Conservation (phyloP, 257 asterid species). For the Primulina huaijiensis region DNA sequence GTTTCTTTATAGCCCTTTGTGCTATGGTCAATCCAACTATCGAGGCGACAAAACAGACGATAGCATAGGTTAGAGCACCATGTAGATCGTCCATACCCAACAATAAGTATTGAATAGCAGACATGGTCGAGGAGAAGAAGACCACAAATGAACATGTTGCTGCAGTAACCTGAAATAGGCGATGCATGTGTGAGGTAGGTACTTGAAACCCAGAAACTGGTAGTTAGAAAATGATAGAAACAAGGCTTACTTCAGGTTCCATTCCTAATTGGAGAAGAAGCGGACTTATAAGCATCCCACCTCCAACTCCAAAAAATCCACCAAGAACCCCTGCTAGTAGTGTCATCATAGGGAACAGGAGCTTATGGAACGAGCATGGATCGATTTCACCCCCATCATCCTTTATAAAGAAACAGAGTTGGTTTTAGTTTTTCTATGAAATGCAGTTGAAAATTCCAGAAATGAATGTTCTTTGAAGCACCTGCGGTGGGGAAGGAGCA, state of each 20-base stretch:
- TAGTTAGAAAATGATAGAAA: not conserved
- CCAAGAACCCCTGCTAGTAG: slow-evolving; percentile 78
- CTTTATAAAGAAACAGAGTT: slow-evolving; percentile 30
- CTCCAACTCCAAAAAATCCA: slow-evolving; percentile 89
- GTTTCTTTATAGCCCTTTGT: slow-evolving; percentile 53
- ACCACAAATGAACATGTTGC: slow-evolving; percentile 93
- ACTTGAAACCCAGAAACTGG: not conserved
- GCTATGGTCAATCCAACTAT: slow-evolving; percentile 54
- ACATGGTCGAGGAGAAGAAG: slow-evolving; percentile 87
- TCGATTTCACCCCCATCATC: slow-evolving; percentile 32
- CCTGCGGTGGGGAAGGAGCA: slow-evolving; percentile 41
- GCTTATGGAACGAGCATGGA: slow-evolving; percentile 19
- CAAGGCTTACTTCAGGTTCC: slow-evolving; percentile 60
- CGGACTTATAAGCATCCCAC: slow-evolving; percentile 91
- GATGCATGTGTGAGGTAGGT: not conserved
- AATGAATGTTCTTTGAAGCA: slow-evolving; percentile 7
- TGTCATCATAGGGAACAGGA: slow-evolving; percentile 74
- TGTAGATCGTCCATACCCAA: slow-evolving; percentile 65
- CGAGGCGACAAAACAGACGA: slow-evolving; percentile 60
- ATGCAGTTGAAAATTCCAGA: not conserved
- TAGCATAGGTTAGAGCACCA: slow-evolving; percentile 49
- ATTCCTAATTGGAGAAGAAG: slow-evolving; percentile 78
- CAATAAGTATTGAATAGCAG: slow-evolving; percentile 66
- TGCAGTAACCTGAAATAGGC: slow-evolving; percentile 60
- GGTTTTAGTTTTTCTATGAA: not conserved